Base-by-base conservation (phyloP, 352 stramenopile species). In the Globisporangium solare region DNA sequence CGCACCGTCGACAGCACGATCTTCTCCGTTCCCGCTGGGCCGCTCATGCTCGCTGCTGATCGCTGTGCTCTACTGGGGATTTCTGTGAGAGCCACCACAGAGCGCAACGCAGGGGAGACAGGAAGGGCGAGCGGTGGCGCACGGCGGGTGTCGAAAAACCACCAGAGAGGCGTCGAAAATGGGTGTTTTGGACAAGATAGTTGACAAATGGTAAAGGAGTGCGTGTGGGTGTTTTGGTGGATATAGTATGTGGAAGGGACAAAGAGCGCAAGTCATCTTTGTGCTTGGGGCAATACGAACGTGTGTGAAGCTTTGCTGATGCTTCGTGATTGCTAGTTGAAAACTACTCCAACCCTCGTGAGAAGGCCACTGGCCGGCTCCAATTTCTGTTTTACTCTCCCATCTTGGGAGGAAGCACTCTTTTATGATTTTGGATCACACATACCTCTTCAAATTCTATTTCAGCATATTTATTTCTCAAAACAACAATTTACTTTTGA, bases 251-350 rank as follows among this genome's bases (percentile, higher is more conserved):
- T 42, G 37, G 37, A 17, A 43, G 1, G 13, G 7, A n/a, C 7
- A n/a, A n/a, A 18, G 12, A 1, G 39, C 4, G 39, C 12, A 43
- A 43, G 12, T 35, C 7, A 92, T 95, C 86, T 95, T 95, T 95
- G 86, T 83, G 86, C 86, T 95, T 95, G 86, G 86, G 86, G 86
- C 86, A 95, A 95, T 85, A 95, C 86, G 86, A 93, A 87, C 86
- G 86, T 81, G 82, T 86, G 83, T 95, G 86, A 95, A 94, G 86
- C 83, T 94, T 62, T 94, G 86, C 86, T 94, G 86, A 95, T 92
- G 82, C 86, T 85, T 95, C 86, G 86, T 95, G 84, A 92, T 95
- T 95, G 86, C 86, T 95, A 95, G 83, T 95, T 95, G 86, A 93
- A 95, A 95, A 95, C 86, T 95, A 95, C 81, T 95, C 86, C 86